A percentile compares a stretch with the other conserved stretches of the same genome.
These are phyloP conservation scores for Spathaspora hagerdaliae DNA, from an alignment of 805 yeast genomes.

Conservation along the genomic window DNA sequence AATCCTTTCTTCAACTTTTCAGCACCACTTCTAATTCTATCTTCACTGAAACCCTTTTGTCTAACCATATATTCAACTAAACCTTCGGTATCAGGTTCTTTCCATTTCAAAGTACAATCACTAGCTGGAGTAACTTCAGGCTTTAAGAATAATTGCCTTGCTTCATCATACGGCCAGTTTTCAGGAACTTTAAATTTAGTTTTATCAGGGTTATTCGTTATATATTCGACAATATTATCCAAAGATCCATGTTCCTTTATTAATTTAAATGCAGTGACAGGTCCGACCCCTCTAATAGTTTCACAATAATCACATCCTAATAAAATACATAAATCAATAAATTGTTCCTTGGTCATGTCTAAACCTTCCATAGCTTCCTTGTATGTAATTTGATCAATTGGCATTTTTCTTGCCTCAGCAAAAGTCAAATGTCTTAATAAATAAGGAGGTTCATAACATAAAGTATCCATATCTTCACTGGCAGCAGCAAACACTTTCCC, in stretches of 20 bases:
- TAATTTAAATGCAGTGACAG: conserved; percentile 86
- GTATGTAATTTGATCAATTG: conserved; percentile 78
- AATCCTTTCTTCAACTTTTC: conserved; percentile 79
- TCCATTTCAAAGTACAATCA: conserved; percentile 76
- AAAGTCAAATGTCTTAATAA: conserved; percentile 87
- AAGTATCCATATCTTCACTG: conserved; percentile 97
- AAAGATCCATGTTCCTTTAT: conserved; percentile 80
- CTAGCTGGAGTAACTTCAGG: conserved; percentile 74
- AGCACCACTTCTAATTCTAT: conserved; percentile 83
- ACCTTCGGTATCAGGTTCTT: conserved; percentile 82
- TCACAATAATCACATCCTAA: conserved; percentile 98
- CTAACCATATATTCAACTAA: conserved; percentile 77
- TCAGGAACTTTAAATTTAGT: conserved; percentile 84
- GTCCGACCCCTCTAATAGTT: conserved; percentile 92
- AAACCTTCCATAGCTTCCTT: conserved; percentile 69
- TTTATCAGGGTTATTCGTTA: conserved; percentile 50
- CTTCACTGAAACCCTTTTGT: conserved; percentile 90
- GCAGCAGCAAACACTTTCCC: conserved; percentile 98
- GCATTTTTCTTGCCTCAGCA: conserved; percentile 89
- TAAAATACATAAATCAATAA: conserved; percentile 87
- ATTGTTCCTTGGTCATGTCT: conserved; percentile 66
- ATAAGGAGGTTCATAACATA: conserved; percentile 84
- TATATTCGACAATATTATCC: conserved; percentile 69
- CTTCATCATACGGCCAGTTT: conserved; percentile 89
- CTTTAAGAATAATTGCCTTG: conserved; percentile 72